Evolutionary conservation across 2,329 filamentous ascomycete genomes (phyloP).

Genomic region (Cordyceps farinosa): DNA sequence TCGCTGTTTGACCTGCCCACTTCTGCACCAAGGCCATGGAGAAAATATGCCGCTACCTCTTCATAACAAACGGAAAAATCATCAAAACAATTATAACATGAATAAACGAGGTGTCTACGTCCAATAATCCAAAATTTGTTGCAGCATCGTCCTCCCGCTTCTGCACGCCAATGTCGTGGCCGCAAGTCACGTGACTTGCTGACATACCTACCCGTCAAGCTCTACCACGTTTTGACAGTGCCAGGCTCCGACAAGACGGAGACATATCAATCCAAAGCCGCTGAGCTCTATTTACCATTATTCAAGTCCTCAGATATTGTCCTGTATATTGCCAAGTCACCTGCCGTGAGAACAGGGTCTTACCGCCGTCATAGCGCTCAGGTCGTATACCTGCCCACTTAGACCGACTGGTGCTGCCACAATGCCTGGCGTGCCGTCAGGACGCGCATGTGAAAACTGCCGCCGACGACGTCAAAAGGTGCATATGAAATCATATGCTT

Average conservation of each 20-base stretch:
- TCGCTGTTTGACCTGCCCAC: slow-evolving; percentile 4
- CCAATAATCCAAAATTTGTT: too few species aligned
- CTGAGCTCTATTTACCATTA: background rate
- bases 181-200: slow-evolving; percentile 3
- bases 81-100: too few species aligned
- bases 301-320: background rate
- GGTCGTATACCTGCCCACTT: slow-evolving; percentile 1
- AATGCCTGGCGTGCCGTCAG: slow-evolving; percentile 12
- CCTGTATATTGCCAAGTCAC: background rate
- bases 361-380: background rate
- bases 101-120: too few species aligned
- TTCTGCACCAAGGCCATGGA: background rate
- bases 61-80: too few species aligned
- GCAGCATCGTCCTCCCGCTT: background rate
- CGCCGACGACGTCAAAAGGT: slow-evolving; percentile 16
- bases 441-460: slow-evolving; percentile 14
- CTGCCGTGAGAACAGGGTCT: background rate
- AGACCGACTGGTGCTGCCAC: background rate
- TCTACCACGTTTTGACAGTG: background rate
- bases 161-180: background rate
- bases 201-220: slow-evolving; percentile 1
- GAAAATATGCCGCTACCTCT: too few species aligned
- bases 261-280: background rate
- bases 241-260: background rate
- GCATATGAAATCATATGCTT: background rate